Evolutionary conservation across 352 stramenopile species (phyloP).

Genomic region (Phytophthora cactorum): DNA sequence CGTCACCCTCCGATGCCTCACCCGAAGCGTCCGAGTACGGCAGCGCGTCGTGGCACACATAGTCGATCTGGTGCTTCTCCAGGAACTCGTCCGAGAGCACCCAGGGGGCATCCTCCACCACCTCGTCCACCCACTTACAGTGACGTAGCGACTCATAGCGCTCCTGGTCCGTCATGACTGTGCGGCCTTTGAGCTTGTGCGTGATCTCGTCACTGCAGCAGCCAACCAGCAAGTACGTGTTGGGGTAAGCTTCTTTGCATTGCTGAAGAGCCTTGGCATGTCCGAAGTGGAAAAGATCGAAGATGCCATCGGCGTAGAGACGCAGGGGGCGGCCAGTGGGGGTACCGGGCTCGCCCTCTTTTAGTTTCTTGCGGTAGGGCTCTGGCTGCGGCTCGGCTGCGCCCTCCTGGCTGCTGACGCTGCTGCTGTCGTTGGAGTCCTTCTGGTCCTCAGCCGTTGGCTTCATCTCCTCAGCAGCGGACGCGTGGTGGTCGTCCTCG

Average conservation of each 20-base stretch:
- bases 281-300: slow-evolving; percentile 91
- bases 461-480: slow-evolving; percentile 26
- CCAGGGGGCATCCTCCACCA: slow-evolving; percentile 89
- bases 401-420: slow-evolving; percentile 32
- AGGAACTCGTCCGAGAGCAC: slow-evolving; percentile 87
- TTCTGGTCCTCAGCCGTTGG: slow-evolving; percentile 5
- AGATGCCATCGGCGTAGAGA: slow-evolving; percentile 90
- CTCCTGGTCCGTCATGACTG: slow-evolving; percentile 89
- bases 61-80: slow-evolving; percentile 87
- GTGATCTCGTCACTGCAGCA: slow-evolving; percentile 89
- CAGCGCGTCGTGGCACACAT: slow-evolving; percentile 89
- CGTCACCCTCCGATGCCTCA: slow-evolving; percentile 73
- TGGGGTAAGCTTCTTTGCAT: slow-evolving; percentile 87
- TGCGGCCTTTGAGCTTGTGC: slow-evolving; percentile 88
- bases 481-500: slow-evolving; percentile 30
- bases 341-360: slow-evolving; percentile 74
- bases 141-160: slow-evolving; percentile 88
- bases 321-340: slow-evolving; percentile 76
- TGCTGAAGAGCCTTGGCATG: slow-evolving; percentile 89
- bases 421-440: slow-evolving; percentile 31
- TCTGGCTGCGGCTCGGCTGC: slow-evolving; percentile 41
- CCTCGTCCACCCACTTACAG: slow-evolving; percentile 89
- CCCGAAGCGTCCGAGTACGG: slow-evolving; percentile 85
- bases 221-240: slow-evolving; percentile 86
- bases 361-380: slow-evolving; percentile 64